Base-by-base conservation (phyloP, 345 rosid species). In the Citrus australasica region DNA sequence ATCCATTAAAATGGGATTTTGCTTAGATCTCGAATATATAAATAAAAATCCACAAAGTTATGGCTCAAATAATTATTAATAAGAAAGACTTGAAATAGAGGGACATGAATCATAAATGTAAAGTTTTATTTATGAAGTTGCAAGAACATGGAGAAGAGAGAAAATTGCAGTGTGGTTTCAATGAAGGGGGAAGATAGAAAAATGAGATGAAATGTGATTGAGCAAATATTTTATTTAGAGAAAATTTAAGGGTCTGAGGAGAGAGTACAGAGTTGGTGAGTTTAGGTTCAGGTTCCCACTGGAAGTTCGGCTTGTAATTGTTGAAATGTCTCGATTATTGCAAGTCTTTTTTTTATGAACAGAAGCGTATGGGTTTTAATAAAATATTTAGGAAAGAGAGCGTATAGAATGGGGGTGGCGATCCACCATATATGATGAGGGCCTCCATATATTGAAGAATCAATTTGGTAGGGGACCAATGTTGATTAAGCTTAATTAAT, bases 1-100 rank as follows among this genome's bases (percentile, higher is more conserved):
- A 91, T 84, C 94, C 94, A 90, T 90, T 46, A 71, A 71, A 75
- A 71, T 8, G 68, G 37, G 28, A 33, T 17, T 46, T 37, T 27
- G 42, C 9, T 61, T n/a, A 77, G 78, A 71, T 77, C 81, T 80
- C 61, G 79, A 76, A 61, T 28, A 67, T 63, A 7, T 38, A 76
- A 71, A 38, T 53, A 71, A 65, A 53, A 32, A 75, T 40, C 19
- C 6, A 35, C 55, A 42, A 58, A 69, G 25, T 65, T 70, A 60
- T 66, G 58, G 67, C 68, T 64, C 27, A n/a, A 59, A 60, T 61
- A 64, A 32, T 25, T 22, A 62, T 4, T 35, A 13, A 51, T 4
- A 46, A 55, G 67, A 35, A 73, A 42, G 80, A 79, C 46, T 19
- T 51, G 72, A 25, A 67, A 67, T n/a, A 7, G 5, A 76, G 69